Conservation (phyloP, 257 asterid species). For the Fraxinus anomala region DNA sequence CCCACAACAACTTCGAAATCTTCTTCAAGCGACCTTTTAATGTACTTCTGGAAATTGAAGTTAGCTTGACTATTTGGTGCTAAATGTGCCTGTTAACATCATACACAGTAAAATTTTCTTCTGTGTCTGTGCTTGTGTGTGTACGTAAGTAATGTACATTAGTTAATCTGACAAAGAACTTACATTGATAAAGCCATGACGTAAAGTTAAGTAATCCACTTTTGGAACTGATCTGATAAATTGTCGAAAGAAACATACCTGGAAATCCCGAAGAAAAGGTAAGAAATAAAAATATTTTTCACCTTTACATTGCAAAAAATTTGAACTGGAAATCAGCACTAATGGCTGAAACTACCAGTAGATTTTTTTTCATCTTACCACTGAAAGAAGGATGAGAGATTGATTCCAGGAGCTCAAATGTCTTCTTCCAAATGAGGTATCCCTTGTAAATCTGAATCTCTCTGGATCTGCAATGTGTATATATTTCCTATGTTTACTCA, state of each 20-base stretch:
- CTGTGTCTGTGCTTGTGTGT: background rate
- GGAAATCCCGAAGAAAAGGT: background rate
- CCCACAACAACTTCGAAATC: conserved; percentile 68
- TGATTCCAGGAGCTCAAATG: conserved; percentile 63
- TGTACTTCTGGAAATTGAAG: conserved; percentile 58
- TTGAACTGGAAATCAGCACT: background rate
- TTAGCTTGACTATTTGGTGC: conserved; percentile 44
- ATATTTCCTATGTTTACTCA: background rate
- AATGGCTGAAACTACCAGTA: background rate
- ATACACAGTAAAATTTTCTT: background rate
- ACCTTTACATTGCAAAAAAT: background rate
- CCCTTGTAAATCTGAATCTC: conserved; percentile 61
- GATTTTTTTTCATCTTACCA: conserved; percentile 33
- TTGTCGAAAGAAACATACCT: conserved; percentile 71
- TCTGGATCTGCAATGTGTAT: conserved; percentile 45
- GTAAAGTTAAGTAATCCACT: conserved; percentile 63
- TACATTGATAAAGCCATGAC: conserved; percentile 56
- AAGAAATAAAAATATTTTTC: background rate
- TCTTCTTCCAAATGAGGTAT: conserved; percentile 62
- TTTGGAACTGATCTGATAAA: conserved; percentile 54
- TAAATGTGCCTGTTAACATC: conserved; percentile 53
- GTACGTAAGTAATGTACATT: background rate
- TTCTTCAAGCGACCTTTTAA: conserved; percentile 58
- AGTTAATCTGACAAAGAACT: conserved; percentile 13
- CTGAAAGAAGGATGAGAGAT: conserved; percentile 47